Percentiles rank a stretch among this genome's conserved stretches.
Conservation (phyloP, 225 moss, liverwort and hornwort species). For the Bryum argenteum region DNA sequence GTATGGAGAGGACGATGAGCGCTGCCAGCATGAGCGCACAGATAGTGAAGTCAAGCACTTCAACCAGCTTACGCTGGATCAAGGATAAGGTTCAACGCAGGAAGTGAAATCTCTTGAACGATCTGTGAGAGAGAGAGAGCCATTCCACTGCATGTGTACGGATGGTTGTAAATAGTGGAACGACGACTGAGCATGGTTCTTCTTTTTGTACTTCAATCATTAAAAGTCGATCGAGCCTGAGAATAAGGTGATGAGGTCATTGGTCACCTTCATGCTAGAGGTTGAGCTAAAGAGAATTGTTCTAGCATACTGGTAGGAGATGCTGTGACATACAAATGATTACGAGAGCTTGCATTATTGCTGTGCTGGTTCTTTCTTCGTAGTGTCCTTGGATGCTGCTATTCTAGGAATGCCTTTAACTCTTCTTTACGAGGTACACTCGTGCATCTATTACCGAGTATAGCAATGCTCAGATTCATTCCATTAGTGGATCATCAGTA, state of each 20-base stretch:
- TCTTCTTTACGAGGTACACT: slow-evolving; percentile 7
- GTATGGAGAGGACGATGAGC: slow-evolving; percentile 75
- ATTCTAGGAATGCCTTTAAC: not conserved
- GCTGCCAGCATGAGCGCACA: slow-evolving; percentile 80
- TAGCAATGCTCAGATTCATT: not conserved
- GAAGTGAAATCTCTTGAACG: slow-evolving; percentile 28
- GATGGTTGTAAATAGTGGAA: slow-evolving; percentile 19
- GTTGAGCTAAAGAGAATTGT: slow-evolving; percentile 2
- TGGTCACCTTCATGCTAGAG: slow-evolving; percentile 17
- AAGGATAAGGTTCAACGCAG: slow-evolving; percentile 81
- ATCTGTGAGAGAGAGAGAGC: slow-evolving; percentile 10
- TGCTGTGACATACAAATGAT: slow-evolving; percentile 13
- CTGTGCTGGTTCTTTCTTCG: not conserved
- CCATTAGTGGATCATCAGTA: too few relatives aligned
- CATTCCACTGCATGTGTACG: slow-evolving; percentile 8
- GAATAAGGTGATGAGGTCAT: slow-evolving; percentile 31
- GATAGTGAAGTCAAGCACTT: slow-evolving; percentile 71
- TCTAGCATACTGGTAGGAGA: not conserved
- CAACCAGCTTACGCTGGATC: slow-evolving; percentile 80
- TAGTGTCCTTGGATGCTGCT: slow-evolving; percentile 10
- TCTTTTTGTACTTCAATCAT: slow-evolving; percentile 15
- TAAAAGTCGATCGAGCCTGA: slow-evolving; percentile 12
- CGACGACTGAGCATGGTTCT: slow-evolving; percentile 18
- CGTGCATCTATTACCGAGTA: slow-evolving; percentile 1
- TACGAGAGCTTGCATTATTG: slow-evolving; percentile 19